These are phyloP conservation scores for Chloranthus sessilifolius DNA, from an alignment of 164 flowering plant genomes.

Conservation along the genomic window DNA sequence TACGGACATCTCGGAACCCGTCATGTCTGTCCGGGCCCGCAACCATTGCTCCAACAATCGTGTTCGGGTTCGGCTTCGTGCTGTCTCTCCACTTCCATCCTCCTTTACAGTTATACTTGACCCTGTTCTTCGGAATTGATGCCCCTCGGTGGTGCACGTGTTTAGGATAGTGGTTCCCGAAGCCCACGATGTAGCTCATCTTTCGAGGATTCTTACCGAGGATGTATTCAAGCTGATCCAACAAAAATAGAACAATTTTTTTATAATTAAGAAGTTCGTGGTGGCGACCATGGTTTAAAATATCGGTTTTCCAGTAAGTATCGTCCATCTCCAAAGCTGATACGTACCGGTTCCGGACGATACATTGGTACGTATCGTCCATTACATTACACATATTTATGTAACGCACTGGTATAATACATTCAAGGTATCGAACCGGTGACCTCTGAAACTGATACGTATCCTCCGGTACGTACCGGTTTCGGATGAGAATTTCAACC, in stretches of 20 bases:
- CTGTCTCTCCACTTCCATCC: constrained; percentile 97
- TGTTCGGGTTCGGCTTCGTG: constrained; percentile 72
- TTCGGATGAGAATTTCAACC: neutral
- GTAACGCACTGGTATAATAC: too few species aligned
- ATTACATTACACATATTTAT: too few species aligned
- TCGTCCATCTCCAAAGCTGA: too few species aligned
- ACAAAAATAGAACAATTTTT: constrained; percentile 4
- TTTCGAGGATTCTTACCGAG: constrained; percentile 91
- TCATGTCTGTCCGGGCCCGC: constrained; percentile 92
- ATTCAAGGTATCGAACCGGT: too few species aligned
- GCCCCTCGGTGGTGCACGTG: constrained; percentile 95
- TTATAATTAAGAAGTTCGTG: neutral
- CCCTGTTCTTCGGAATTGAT: constrained; percentile 82
- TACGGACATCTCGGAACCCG: constrained; percentile 77
- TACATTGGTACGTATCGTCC: too few species aligned
- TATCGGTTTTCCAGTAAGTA: too few species aligned
- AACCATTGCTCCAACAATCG: constrained; percentile 91
- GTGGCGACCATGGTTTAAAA: too few species aligned
- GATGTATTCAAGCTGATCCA: constrained; percentile 87
- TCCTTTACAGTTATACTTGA: constrained; percentile 78
- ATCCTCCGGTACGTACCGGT: too few species aligned
- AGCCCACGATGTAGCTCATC: constrained; percentile 94
- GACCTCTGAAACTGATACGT: too few species aligned
- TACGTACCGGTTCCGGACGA: too few species aligned
- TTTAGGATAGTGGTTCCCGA: constrained; percentile 73